phyloP scores from a whole-genome alignment of 352 stramenopile species.

The Globisporangium canariense region DNA sequence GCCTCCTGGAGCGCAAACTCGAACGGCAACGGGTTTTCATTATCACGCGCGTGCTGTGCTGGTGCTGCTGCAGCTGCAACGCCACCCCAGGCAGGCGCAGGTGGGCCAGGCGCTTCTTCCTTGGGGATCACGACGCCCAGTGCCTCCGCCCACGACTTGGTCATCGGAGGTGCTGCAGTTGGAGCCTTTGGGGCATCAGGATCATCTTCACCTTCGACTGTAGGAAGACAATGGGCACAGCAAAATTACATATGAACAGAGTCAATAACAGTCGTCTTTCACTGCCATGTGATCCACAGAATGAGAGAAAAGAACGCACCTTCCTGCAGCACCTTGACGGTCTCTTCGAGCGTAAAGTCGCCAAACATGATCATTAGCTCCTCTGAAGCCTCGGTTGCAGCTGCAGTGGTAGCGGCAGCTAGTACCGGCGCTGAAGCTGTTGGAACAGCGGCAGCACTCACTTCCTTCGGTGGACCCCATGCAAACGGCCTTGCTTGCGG shows the following conservation, averaged over 20 bases:
- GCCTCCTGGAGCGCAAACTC: constrained; percentile 68
- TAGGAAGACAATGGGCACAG: not conserved
- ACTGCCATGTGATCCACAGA: constrained; percentile 2
- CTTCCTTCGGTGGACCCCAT: not conserved
- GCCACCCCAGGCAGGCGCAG: constrained; percentile 33
- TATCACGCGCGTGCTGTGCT: constrained; percentile 5
- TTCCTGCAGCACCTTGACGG: constrained; percentile 37
- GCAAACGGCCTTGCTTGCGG: not conserved
- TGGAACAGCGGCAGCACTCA: not conserved
- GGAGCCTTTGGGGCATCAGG: not conserved
- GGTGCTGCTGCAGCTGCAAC: constrained; percentile 8
- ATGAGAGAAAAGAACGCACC: constrained; percentile 23
- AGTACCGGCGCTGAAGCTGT: not conserved
- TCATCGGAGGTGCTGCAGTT: constrained; percentile 12
- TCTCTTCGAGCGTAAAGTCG: constrained; percentile 78
- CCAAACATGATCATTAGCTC: constrained; percentile 63
- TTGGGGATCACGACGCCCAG: constrained; percentile 33
- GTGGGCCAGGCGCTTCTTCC: constrained; percentile 10
- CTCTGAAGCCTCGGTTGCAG: constrained; percentile 5
- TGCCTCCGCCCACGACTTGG: constrained; percentile 63
- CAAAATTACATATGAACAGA: constrained; percentile 1
- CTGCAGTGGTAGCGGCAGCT: not conserved
- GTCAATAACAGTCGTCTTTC: too few relatives aligned
- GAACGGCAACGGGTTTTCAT: constrained; percentile 34
- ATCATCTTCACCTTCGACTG: not conserved